Percentiles rank a stretch among this genome's conserved stretches.
Conservation (phyloP, 345 rosid species). For the Citrus trifoliata region DNA sequence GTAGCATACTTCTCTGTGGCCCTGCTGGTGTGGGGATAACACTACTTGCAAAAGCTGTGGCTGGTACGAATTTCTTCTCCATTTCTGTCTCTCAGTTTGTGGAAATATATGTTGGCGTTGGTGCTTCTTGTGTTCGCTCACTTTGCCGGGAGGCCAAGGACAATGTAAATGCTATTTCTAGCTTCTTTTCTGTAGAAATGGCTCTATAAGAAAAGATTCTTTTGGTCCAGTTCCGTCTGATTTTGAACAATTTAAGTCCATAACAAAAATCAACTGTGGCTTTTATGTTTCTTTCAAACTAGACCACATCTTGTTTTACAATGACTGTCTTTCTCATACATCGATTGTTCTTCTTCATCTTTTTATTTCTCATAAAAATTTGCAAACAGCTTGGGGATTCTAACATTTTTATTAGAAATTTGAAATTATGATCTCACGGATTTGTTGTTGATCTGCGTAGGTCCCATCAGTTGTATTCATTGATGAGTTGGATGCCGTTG, state of each 20-base stretch:
- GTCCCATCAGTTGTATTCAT: slow-evolving; percentile 92
- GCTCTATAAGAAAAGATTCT: not conserved
- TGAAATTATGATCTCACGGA: not conserved
- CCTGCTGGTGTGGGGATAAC: slow-evolving; percentile 95
- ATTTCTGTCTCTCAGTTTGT: slow-evolving; percentile 94
- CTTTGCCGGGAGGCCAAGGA: slow-evolving; percentile 90
- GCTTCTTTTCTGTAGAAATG: slow-evolving; percentile 1
- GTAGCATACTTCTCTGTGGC: slow-evolving; percentile 94
- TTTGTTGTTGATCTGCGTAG: slow-evolving; percentile 27
- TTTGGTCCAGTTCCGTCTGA: not conserved
- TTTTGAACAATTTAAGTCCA: not conserved
- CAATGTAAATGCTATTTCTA: slow-evolving; percentile 40
- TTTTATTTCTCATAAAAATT: not conserved
- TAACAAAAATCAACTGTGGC: not conserved
- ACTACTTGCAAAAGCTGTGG: slow-evolving; percentile 90
- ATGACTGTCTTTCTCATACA: not conserved
- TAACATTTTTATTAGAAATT: not conserved
- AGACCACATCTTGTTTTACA: not conserved
- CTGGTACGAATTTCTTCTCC: slow-evolving; percentile 92
- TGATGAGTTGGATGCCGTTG: slow-evolving; percentile 95
- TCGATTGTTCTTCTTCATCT: not conserved
- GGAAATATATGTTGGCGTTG: slow-evolving; percentile 93
- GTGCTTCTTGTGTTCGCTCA: slow-evolving; percentile 91
- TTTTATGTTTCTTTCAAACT: not conserved
- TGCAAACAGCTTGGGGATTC: not conserved